Evolutionary conservation across 345 rosid species (phyloP).

Genomic region (Gossypium australe): DNA sequence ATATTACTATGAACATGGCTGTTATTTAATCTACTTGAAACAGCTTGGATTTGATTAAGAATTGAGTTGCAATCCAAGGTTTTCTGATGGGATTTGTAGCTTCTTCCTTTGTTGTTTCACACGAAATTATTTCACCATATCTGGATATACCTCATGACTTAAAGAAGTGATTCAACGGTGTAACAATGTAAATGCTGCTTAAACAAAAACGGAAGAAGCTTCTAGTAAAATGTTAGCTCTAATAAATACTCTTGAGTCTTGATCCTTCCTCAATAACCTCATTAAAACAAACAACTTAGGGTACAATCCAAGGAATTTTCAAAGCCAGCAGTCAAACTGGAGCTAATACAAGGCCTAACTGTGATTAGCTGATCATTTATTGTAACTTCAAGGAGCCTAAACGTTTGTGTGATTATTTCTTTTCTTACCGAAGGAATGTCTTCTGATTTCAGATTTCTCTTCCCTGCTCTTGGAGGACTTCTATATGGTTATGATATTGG

Average conservation of each 20-base stretch:
- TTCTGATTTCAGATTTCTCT: conserved; percentile 71
- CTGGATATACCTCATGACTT: background rate
- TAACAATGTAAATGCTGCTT: background rate
- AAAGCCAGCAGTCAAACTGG: background rate
- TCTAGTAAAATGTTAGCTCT: background rate
- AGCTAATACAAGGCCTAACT: background rate
- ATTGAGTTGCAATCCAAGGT: background rate
- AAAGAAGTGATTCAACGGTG: background rate
- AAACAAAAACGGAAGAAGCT: background rate
- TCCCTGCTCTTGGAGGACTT: conserved; percentile 95
- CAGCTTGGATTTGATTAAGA: background rate
- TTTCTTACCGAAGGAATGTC: conserved; percentile 9
- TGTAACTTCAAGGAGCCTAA: background rate
- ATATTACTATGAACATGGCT: background rate
- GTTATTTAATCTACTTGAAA: background rate
- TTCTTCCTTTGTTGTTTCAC: background rate
- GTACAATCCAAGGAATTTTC: background rate
- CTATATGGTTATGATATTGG: conserved; percentile 97
- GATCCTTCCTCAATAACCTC: background rate
- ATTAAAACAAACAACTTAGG: background rate
- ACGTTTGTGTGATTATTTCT: background rate
- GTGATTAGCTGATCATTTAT: background rate
- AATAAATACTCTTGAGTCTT: background rate
- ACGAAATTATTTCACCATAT: background rate
- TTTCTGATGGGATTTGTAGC: background rate